A percentile compares a stretch with the other conserved stretches of the same genome.
phyloP scores from a whole-genome alignment of 305 asterid species.

The Rubia peregrina region DNA sequence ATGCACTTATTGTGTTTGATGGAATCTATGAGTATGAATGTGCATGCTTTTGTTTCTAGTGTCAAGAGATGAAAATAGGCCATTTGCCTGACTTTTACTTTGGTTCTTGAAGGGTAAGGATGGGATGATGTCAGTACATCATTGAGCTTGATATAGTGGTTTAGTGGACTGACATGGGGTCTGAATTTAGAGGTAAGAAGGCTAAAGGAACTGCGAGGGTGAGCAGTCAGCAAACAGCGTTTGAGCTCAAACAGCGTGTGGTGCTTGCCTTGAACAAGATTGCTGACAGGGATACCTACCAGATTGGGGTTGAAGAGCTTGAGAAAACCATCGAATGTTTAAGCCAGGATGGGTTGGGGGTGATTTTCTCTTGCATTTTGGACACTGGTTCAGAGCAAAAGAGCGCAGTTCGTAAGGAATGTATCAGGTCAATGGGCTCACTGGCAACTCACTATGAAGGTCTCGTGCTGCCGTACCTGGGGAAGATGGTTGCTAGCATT shows the following conservation, averaged over 20 bases:
- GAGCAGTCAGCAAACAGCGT: constrained; percentile 59
- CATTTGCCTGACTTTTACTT: neutral
- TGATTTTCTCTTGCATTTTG: constrained; percentile 73
- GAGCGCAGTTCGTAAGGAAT: constrained; percentile 90
- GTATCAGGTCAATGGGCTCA: constrained; percentile 70
- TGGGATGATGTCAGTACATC: neutral
- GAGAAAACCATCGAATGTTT: constrained; percentile 62
- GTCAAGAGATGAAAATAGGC: neutral
- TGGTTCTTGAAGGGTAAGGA: constrained; percentile 9
- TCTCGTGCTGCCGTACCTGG: constrained; percentile 63
- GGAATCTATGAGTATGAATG: neutral
- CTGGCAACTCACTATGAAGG: constrained; percentile 56
- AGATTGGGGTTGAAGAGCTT: constrained; percentile 79
- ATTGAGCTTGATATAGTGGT: neutral
- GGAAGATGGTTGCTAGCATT: constrained; percentile 71
- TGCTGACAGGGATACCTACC: constrained; percentile 88
- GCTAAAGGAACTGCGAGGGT: constrained; percentile 51
- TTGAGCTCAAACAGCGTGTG: constrained; percentile 79
- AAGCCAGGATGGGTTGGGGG: constrained; percentile 62
- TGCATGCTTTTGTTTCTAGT: neutral
- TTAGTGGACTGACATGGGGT: constrained; percentile 10
- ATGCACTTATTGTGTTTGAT: neutral
- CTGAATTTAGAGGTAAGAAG: constrained; percentile 26
- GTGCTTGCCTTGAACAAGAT: constrained; percentile 76
- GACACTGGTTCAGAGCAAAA: constrained; percentile 80